These are phyloP conservation scores for Tuctoria greenei DNA, from an alignment of 176 grass and related monocot genomes.

Conservation along the genomic window DNA sequence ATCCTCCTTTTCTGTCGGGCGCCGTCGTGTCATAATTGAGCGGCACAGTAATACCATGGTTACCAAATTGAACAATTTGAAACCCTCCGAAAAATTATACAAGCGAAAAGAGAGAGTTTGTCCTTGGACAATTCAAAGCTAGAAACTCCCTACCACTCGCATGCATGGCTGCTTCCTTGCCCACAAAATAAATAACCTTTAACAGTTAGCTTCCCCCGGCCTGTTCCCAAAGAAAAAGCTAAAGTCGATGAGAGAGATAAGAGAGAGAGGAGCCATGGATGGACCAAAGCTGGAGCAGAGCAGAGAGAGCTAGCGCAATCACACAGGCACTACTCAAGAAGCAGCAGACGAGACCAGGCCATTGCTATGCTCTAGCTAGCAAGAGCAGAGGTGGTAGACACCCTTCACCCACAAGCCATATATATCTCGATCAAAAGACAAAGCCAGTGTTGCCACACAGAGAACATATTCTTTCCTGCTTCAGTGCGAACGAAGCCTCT, in stretches of 20 bases:
- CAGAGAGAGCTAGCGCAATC: constrained; percentile 18
- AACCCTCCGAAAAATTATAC: neutral
- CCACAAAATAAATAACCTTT: constrained; percentile 45
- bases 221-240: constrained; percentile 51
- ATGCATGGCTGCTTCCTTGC: constrained; percentile 49
- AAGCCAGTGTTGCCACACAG: constrained; percentile 30
- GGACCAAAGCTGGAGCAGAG: constrained; percentile 3
- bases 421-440: constrained; percentile 63
- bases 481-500: constrained; percentile 77
- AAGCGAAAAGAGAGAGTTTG: neutral
- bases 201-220: constrained; percentile 46
- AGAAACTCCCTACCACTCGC: constrained; percentile 30
- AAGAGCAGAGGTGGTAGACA: constrained; percentile 32
- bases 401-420: constrained; percentile 69
- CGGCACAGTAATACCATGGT: neutral
- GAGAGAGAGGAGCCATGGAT: neutral
- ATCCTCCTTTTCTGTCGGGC: constrained; percentile 37
- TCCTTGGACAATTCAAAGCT: constrained; percentile 33
- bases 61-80: neutral
- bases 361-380: neutral
- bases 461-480: constrained; percentile 63
- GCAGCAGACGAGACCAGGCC: constrained; percentile 3
- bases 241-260: constrained; percentile 29
- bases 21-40: constrained; percentile 19
- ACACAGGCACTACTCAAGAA: constrained; percentile 2